Conservation (phyloP, 2,329 filamentous ascomycete genomes). For the Penicillium sp. region DNA sequence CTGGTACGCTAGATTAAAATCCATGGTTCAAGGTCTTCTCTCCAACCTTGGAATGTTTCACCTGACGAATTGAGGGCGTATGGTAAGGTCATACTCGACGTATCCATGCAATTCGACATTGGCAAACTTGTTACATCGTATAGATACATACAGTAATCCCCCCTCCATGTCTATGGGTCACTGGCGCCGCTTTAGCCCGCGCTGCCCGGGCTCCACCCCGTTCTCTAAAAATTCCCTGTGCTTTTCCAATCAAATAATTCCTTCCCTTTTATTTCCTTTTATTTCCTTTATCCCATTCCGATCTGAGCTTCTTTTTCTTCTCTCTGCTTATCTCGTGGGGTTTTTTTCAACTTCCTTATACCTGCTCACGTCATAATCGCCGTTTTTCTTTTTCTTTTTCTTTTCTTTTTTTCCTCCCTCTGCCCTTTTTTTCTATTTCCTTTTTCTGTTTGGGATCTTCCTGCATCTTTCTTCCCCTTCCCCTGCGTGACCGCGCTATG, state of each 20-base stretch:
- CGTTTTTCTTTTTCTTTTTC: constrained; percentile 16
- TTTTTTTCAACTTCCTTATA: constrained; percentile 3
- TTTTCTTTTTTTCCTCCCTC: constrained; percentile 17
- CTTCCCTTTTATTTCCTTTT: constrained; percentile 10
- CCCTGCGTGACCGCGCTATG: constrained; percentile 28
- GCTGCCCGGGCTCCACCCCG: constrained; percentile 22
- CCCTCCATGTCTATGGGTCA: constrained; percentile 40
- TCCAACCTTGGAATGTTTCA: background rate
- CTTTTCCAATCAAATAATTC: constrained; percentile 22
- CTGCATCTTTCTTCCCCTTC: constrained; percentile 15
- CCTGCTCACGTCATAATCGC: constrained; percentile 32
- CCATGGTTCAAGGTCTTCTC: constrained; percentile 3
- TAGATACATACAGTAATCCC: constrained; percentile 19
- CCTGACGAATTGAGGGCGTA: background rate
- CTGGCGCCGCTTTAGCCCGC: constrained; percentile 30
- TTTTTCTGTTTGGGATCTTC: constrained; percentile 15
- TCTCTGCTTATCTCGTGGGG: constrained; percentile 10
- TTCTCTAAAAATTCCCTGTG: constrained; percentile 19
- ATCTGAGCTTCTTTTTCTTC: constrained; percentile 12
- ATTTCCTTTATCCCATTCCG: constrained; percentile 5
- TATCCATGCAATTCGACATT: background rate
- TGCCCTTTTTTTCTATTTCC: constrained; percentile 15
- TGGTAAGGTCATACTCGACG: background rate
- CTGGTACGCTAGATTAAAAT: constrained; percentile 9
- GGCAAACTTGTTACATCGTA: background rate